A percentile compares a stretch with the other conserved stretches of the same genome.
phyloP scores from a whole-genome alignment of 73 alveolate genomes.

The Stentor roeselii region DNA sequence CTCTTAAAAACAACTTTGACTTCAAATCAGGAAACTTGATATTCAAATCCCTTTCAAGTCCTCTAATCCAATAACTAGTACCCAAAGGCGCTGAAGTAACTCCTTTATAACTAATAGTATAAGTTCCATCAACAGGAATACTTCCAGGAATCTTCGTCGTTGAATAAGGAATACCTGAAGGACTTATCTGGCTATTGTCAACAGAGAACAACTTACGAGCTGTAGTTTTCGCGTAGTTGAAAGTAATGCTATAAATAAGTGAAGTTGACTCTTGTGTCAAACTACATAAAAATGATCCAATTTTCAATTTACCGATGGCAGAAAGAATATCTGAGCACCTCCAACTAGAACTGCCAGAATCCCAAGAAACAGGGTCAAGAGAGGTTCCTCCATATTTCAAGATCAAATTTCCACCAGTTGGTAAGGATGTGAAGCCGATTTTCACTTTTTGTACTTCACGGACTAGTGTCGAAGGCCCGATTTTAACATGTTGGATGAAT shows the following conservation, averaged over 20 bases:
- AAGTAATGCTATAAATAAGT: neutral
- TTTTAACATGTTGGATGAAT: neutral
- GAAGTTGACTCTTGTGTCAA: neutral
- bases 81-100: neutral
- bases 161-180: neutral
- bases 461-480: neutral
- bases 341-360: neutral
- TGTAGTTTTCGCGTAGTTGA: neutral
- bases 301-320: neutral
- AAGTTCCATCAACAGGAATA: neutral
- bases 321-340: neutral
- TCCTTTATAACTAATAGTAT: neutral
- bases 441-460: slow-evolving; percentile 16
- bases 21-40: neutral
- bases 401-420: neutral
- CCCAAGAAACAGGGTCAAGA: neutral
- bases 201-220: neutral
- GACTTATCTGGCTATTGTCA: neutral
- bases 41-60: slow-evolving; percentile 5
- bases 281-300: neutral
- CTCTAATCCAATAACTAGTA: neutral
- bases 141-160: neutral
- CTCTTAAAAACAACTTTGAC: neutral
- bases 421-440: neutral
- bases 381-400: neutral